phyloP scores from a whole-genome alignment of 2,329 filamentous ascomycete species.

The Hortaea werneckii region DNA sequence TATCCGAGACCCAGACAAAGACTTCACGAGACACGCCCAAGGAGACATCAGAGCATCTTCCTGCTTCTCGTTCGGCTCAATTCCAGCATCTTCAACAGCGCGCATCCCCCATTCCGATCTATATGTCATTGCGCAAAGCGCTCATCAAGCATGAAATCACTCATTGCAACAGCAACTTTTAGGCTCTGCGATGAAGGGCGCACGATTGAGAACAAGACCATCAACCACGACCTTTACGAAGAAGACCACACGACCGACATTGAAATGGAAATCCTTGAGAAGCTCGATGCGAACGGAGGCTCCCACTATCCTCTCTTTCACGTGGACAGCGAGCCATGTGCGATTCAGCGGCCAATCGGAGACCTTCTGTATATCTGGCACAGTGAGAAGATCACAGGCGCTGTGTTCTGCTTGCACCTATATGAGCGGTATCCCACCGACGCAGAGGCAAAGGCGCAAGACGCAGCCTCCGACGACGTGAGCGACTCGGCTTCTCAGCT shows the following conservation, averaged over 20 bases:
- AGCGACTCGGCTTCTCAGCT: neutral
- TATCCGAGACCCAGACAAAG: too few relatives aligned
- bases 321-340: constrained; percentile 1
- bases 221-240: neutral
- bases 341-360: neutral
- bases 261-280: constrained; percentile 1
- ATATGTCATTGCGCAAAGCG: too few relatives aligned
- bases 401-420: constrained; percentile 1
- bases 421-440: neutral
- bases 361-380: constrained; percentile 3
- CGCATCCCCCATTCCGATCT: too few relatives aligned
- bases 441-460: neutral
- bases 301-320: constrained; percentile 1
- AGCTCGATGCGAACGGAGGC: neutral
- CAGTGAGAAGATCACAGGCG: constrained; percentile 1
- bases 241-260: neutral
- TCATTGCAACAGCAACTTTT: neutral
- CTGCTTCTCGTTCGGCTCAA: too few relatives aligned
- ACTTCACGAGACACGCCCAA: too few relatives aligned
- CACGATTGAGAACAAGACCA: neutral
- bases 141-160: neutral
- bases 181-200: neutral
- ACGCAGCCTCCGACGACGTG: neutral
- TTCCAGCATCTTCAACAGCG: too few relatives aligned
- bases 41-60: too few relatives aligned